Evolutionary conservation across 2,329 filamentous ascomycete genomes (phyloP).

Genomic region (Monosporascus sp.): DNA sequence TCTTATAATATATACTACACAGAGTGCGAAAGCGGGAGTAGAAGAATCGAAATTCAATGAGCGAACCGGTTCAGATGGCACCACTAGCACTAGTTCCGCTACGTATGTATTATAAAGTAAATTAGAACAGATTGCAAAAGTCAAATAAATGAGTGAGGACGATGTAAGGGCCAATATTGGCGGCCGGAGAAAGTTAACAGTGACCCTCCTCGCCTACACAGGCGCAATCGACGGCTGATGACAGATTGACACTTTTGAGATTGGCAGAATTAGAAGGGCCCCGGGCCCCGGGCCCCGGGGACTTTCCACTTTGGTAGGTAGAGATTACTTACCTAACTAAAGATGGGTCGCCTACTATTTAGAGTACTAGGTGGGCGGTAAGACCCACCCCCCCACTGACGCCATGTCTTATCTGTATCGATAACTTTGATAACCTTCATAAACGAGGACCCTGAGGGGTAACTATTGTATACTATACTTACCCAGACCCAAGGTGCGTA

Average conservation of each 20-base stretch:
- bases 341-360: too few species aligned
- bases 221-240: constrained; percentile 12
- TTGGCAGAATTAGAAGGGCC: constrained; percentile 22
- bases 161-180: neutral
- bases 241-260: constrained; percentile 19
- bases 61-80: neutral
- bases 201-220: neutral
- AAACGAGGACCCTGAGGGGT: neutral
- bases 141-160: neutral
- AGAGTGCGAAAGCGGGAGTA: too few species aligned
- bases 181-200: too few species aligned
- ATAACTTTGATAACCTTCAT: neutral
- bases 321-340: too few species aligned
- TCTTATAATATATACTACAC: neutral
- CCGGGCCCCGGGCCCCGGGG: neutral
- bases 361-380: constrained; percentile 6
- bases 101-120: neutral
- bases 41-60: neutral
- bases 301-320: too few species aligned
- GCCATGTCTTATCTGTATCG: neutral
- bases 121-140: neutral
- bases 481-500: too few species aligned
- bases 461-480: too few species aligned
- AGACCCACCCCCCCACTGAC: neutral
- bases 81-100: neutral